Evolutionary conservation across 768 basidiomycete genomes (phyloP).

Genomic region (Trametes punicea): DNA sequence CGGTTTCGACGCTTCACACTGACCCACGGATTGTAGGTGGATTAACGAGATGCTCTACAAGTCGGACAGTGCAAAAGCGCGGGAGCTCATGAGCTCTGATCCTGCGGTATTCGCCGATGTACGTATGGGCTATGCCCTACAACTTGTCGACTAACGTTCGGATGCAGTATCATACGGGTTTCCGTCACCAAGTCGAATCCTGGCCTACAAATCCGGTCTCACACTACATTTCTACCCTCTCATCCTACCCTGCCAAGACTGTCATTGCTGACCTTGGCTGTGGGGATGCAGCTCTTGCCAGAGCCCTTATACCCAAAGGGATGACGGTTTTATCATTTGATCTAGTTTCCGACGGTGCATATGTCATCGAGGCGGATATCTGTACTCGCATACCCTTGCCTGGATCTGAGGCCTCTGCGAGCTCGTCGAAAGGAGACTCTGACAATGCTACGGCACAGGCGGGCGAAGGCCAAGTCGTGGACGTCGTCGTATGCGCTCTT

Average conservation of each 20-base stretch:
- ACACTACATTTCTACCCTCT: conserved; percentile 66
- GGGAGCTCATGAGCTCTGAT: conserved; percentile 80
- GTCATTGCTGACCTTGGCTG: conserved; percentile 94
- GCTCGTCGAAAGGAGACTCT: too few relatives aligned
- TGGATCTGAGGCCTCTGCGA: conserved; percentile 51
- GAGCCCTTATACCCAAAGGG: conserved; percentile 64
- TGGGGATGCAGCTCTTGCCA: conserved; percentile 88
- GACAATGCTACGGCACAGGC: conserved; percentile 36
- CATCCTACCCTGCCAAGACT: conserved; percentile 58
- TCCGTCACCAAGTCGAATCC: conserved; percentile 83
- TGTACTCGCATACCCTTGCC: conserved; percentile 80
- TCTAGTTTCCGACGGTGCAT: conserved; percentile 68
- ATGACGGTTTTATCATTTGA: conserved; percentile 76
- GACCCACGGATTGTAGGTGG: conserved; percentile 46
- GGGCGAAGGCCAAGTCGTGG: conserved; percentile 75
- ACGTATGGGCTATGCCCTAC: conserved; percentile 15
- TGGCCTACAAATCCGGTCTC: conserved; percentile 97
- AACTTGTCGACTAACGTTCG: not conserved
- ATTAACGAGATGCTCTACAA: conserved; percentile 95
- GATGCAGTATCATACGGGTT: conserved; percentile 84
- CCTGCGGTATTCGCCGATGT: conserved; percentile 84
- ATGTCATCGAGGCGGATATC: conserved; percentile 88
- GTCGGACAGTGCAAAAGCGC: conserved; percentile 69
- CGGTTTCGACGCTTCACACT: not conserved
- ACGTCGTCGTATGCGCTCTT: conserved; percentile 89